These are phyloP conservation scores for Platanthera zijinensis DNA, from an alignment of 106 monocot species.

Conservation along the genomic window DNA sequence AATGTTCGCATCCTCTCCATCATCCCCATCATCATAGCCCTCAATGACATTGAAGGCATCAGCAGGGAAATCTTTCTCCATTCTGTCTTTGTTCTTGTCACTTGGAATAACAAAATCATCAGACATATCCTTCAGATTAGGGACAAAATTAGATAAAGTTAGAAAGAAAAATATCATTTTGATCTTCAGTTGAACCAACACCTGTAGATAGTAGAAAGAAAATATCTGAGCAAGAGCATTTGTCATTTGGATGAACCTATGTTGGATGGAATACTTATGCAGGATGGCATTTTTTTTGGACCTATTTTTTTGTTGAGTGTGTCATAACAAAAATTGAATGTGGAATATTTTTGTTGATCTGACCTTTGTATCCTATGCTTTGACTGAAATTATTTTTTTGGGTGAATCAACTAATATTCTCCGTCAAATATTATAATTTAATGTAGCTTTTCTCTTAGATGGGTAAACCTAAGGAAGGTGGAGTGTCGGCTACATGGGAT, in stretches of 20 bases:
- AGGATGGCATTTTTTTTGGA: too few species aligned
- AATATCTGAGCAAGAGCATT: slow-evolving; percentile 55
- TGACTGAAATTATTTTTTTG: too few species aligned
- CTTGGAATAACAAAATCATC: slow-evolving; percentile 33
- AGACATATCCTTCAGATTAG: slow-evolving; percentile 23
- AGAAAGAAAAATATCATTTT: slow-evolving; percentile 25
- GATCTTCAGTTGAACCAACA: slow-evolving; percentile 51
- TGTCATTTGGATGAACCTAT: slow-evolving; percentile 22
- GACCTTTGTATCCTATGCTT: too few species aligned
- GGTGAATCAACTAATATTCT: too few species aligned
- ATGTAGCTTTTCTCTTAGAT: too few species aligned
- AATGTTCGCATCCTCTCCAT: slow-evolving; percentile 55
- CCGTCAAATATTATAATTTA: too few species aligned
- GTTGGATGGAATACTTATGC: too few species aligned
- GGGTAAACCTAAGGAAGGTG: too few species aligned
- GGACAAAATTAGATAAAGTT: not conserved
- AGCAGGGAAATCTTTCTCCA: slow-evolving; percentile 80
- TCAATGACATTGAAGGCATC: slow-evolving; percentile 69
- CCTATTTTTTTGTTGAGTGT: too few species aligned
- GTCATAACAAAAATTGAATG: too few species aligned
- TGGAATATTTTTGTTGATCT: too few species aligned
- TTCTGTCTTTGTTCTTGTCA: slow-evolving; percentile 63
- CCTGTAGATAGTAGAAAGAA: slow-evolving; percentile 60
- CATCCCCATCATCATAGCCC: slow-evolving; percentile 46
- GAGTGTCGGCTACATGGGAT: too few species aligned